These are phyloP conservation scores for Lactuca saligna DNA, from an alignment of 129 eudicot genomes.

Conservation along the genomic window DNA sequence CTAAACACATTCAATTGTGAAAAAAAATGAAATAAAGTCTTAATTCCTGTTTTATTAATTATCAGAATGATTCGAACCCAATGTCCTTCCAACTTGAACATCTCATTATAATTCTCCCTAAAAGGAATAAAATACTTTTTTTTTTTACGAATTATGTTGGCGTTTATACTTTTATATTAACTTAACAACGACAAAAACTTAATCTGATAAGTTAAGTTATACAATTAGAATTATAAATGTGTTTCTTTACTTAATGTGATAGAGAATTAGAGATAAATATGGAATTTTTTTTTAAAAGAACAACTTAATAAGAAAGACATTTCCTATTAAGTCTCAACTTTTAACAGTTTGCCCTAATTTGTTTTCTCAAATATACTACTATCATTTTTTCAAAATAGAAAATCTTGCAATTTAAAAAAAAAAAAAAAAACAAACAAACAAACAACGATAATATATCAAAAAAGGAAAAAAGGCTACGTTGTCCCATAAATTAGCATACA, in stretches of 20 bases:
- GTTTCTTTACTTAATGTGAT: too few relatives aligned
- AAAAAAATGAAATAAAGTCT: slow-evolving; percentile 9
- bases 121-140: not conserved
- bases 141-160: not conserved
- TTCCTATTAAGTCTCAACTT: too few relatives aligned
- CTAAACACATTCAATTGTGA: not conserved
- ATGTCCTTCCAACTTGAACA: not conserved
- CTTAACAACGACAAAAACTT: not conserved
- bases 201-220: not conserved
- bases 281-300: too few relatives aligned
- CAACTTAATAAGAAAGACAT: too few relatives aligned
- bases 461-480: slow-evolving; percentile 3
- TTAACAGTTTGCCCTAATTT: too few relatives aligned
- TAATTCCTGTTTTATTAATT: not conserved
- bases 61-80: slow-evolving; percentile 7
- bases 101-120: not conserved
- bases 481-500: not conserved
- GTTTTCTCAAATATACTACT: too few relatives aligned
- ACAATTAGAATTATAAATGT: too few relatives aligned
- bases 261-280: too few relatives aligned
- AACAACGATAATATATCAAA: not conserved
- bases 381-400: too few relatives aligned
- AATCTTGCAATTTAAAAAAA: too few relatives aligned
- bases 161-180: not conserved
- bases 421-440: too few relatives aligned